phyloP scores from a whole-genome alignment of 2,329 filamentous ascomycete genomes.

The Trichoderma brevicompactum region DNA sequence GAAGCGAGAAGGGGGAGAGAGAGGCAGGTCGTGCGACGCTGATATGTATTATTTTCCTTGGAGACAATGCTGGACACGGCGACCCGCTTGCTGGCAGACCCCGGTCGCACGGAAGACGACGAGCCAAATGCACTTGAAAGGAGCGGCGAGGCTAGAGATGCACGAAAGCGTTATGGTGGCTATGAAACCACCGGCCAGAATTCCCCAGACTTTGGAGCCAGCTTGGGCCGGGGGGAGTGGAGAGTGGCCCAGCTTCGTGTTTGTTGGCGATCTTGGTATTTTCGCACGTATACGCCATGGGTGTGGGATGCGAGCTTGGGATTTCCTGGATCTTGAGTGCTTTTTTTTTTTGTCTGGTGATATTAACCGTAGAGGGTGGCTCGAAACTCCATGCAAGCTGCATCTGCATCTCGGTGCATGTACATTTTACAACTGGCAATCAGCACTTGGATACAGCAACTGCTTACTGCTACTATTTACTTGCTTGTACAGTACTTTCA shows the following conservation, averaged over 20 bases:
- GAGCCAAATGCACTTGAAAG: constrained; percentile 13
- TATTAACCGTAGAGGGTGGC: constrained; percentile 12
- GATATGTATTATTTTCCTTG: constrained; percentile 20
- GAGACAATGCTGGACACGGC: neutral
- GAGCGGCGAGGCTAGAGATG: constrained; percentile 8
- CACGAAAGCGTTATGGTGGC: neutral
- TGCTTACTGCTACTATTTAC: neutral
- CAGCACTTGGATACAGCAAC: neutral
- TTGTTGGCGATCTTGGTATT: too few relatives aligned
- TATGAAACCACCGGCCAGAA: constrained; percentile 8
- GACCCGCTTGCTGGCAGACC: neutral
- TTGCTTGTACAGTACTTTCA: neutral
- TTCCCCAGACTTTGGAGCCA: constrained; percentile 26
- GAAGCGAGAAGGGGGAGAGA: constrained; percentile 1
- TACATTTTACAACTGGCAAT: neutral
- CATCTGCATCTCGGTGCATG: neutral
- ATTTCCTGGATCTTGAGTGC: neutral
- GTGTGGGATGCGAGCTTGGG: neutral
- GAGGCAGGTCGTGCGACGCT: constrained; percentile 13
- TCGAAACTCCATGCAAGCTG: neutral
- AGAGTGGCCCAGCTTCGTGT: neutral
- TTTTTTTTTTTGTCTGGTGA: neutral
- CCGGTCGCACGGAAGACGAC: constrained; percentile 4
- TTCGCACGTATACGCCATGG: neutral
- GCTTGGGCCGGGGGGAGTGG: constrained; percentile 1